These are phyloP conservation scores for Vigna nakashimae DNA, from an alignment of 306 rosid genomes.

Conservation along the genomic window DNA sequence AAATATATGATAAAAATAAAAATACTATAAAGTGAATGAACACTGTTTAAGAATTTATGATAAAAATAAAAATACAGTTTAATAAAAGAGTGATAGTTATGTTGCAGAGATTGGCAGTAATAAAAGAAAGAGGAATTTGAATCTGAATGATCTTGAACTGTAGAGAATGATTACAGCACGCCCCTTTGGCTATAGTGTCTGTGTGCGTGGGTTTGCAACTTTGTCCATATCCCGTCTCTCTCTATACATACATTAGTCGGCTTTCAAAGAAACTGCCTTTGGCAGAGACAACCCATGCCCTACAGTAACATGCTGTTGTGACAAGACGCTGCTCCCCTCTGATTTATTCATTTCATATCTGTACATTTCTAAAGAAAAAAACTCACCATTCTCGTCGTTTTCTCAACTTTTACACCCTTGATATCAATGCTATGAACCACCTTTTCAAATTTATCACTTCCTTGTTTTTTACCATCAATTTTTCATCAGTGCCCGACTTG, in stretches of 20 bases:
- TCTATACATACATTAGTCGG: background rate
- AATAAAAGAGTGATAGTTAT: too few species aligned
- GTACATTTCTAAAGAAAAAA: background rate
- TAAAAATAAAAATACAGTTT: too few species aligned
- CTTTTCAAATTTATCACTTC: background rate
- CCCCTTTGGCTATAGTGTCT: conserved; percentile 32
- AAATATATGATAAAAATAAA: too few species aligned
- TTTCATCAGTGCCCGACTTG: background rate
- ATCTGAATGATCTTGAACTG: conserved; percentile 31
- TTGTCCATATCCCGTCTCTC: conserved; percentile 43
- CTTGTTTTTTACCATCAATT: background rate
- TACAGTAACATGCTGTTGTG: conserved; percentile 46
- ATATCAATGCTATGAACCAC: background rate
- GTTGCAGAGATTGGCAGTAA: background rate
- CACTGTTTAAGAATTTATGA: too few species aligned
- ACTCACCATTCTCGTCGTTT: background rate
- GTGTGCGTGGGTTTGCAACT: conserved; percentile 1
- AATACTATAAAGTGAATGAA: too few species aligned
- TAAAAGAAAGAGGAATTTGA: background rate
- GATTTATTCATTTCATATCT: background rate
- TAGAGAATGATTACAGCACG: conserved; percentile 56
- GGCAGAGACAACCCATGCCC: conserved; percentile 54
- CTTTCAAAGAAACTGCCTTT: conserved; percentile 39
- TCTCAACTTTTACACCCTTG: background rate
- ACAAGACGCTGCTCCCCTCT: conserved; percentile 45